Base-by-base conservation (phyloP, 1,284 basidiomycete genomes). In the Hortiboletus rubellus region DNA sequence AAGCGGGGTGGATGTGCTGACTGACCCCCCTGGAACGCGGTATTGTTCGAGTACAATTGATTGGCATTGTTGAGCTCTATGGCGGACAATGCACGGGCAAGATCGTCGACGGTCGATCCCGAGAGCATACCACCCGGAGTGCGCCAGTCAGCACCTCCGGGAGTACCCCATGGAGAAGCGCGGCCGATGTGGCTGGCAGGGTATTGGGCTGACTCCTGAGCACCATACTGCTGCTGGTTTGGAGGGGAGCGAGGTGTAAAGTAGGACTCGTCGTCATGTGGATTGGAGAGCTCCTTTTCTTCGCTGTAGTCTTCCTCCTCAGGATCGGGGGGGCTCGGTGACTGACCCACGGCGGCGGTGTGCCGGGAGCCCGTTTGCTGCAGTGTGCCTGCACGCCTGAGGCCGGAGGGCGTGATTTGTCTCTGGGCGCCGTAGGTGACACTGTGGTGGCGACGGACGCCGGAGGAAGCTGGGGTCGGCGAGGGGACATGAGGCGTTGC, bases 361-460 rank as follows among this genome's bases (percentile, higher is more conserved):
- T 74, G 63, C 33, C 68, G 50, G 76, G 76, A 52, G 77, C 81
- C 71, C 0, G 71, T 60, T 41, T 71, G 72, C 37, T 89, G 88
- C 12, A 90, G 74, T n/a, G 89, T 91, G 30, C 87, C 89, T 37
- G 88, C 83, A 58, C 89, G 84, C 65, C 83, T 88, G 57, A 91
- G 79, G 46, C 81, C 80, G 10, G 82, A 67, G 30, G 76, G 57
- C 3, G 64, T 80, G 47, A 76, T 71, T 64, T 83, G 55, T 76
- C 75, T 77, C 22, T 79, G 77, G 15, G 77, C 77, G 43, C 87
- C 86, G 63, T 91, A 85, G 22, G 87, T 92, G 47, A 92, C 79
- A 59, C 87, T 89, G 58, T 88, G 86, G 69, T 92, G 89, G 57
- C 91, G 79, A 46, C 91, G 85, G 33, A 92, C 87, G 50, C 81